phyloP scores from a whole-genome alignment of 83 land plant species.

The Diphasiastrum complanatum region DNA sequence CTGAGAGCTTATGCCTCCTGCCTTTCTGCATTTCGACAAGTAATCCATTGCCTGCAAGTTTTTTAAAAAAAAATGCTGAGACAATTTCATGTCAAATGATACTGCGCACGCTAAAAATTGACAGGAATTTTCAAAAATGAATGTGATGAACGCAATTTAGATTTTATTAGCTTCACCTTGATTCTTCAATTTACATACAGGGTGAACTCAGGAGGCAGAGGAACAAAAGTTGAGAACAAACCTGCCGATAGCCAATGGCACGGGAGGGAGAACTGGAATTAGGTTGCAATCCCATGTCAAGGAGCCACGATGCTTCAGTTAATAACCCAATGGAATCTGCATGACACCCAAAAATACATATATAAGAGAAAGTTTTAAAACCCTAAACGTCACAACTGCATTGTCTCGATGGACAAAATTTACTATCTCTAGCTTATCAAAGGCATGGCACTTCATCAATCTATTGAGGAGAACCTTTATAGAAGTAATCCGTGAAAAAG shows the following conservation, averaged over 20 bases:
- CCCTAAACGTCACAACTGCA: no score
- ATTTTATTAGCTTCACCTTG: background rate
- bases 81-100: background rate
- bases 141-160: background rate
- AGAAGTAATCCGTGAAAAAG: no score
- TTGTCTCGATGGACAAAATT: no score
- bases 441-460: no score
- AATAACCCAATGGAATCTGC: slow-evolving; percentile 59
- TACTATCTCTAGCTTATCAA: no score
- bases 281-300: slow-evolving; percentile 69
- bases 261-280: slow-evolving; percentile 73
- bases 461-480: no score
- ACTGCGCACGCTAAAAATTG: background rate
- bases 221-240: slow-evolving; percentile 18
- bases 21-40: slow-evolving; percentile 44
- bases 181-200: background rate
- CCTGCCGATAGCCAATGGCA: slow-evolving; percentile 93
- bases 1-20: slow-evolving; percentile 49
- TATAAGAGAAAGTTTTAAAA: no score
- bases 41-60: slow-evolving; percentile 77
- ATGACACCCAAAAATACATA: no score
- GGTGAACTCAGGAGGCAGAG: background rate
- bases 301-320: slow-evolving; percentile 83
- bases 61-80: background rate
- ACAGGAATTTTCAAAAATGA: background rate